These are phyloP conservation scores for Papiliotrema laurentii DNA, from an alignment of 1,284 basidiomycete genomes.

Conservation along the genomic window DNA sequence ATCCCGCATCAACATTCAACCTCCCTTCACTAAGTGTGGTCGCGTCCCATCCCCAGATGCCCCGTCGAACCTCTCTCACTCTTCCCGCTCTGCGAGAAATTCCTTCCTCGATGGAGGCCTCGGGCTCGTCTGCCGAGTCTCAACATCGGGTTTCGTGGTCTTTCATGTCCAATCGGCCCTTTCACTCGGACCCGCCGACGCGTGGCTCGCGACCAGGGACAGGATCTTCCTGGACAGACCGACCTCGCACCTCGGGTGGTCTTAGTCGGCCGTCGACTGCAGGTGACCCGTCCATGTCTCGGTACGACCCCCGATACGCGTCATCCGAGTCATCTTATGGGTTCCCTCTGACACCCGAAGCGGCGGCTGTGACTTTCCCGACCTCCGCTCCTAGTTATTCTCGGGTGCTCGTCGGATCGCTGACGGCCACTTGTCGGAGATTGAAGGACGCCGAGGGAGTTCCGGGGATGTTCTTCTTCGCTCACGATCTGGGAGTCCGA, in stretches of 20 bases:
- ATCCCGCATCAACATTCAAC: background rate
- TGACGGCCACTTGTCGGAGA: conserved; percentile 76
- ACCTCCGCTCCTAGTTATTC: conserved; percentile 65
- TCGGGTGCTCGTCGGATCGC: conserved; percentile 78
- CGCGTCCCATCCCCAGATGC: background rate
- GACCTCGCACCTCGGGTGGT: conserved; percentile 2
- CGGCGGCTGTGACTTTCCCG: background rate
- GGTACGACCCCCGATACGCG: background rate
- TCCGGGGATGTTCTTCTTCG: conserved; percentile 79
- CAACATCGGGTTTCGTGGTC: conserved; percentile 5
- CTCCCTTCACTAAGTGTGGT: background rate
- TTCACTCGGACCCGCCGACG: background rate
- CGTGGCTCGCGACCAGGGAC: background rate
- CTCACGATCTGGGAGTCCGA: conserved; percentile 79
- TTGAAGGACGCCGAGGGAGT: conserved; percentile 75
- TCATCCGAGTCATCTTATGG: conserved; percentile 4
- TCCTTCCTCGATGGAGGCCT: background rate
- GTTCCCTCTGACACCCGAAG: background rate
- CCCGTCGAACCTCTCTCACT: background rate
- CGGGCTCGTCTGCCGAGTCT: background rate
- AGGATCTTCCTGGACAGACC: conserved; percentile 3
- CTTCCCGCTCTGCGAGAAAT: background rate
- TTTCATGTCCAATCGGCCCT: background rate
- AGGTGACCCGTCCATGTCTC: background rate
- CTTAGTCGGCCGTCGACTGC: background rate